These are phyloP conservation scores for Parachaetomium inaequale DNA, from an alignment of 495 filamentous ascomycete species.

Conservation along the genomic window DNA sequence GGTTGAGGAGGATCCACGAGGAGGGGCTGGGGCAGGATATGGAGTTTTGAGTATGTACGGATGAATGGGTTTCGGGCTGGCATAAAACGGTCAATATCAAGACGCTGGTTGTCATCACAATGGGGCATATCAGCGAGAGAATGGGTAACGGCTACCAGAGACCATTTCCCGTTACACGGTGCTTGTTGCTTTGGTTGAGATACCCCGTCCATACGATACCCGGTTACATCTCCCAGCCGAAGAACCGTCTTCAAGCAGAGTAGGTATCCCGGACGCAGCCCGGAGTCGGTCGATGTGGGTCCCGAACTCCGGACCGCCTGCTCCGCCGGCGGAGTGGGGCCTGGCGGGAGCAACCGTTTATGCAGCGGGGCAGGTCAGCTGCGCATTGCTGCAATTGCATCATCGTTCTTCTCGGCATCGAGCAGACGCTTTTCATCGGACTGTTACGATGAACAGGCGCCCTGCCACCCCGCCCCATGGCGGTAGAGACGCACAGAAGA, in stretches of 20 bases:
- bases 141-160: no score
- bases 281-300: background rate
- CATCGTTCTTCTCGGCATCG: background rate
- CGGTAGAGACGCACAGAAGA: no score
- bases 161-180: background rate
- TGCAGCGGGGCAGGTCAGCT: constrained; percentile 2
- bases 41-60: constrained; percentile 34
- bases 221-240: no score
- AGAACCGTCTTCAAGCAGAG: no score
- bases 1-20: constrained; percentile 40
- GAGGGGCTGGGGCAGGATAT: constrained; percentile 40
- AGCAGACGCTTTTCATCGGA: background rate
- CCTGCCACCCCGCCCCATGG: background rate
- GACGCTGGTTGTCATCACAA: background rate
- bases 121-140: background rate
- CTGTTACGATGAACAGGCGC: no score
- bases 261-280: no score
- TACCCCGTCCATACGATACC: no score
- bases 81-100: background rate
- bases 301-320: background rate
- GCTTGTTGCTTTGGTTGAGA: no score
- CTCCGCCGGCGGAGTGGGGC: background rate
- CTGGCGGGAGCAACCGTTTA: background rate
- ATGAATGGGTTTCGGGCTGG: background rate
- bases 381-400: background rate